Conservation (phyloP, 257 asterid species). For the Solanum chiquidenum region DNA sequence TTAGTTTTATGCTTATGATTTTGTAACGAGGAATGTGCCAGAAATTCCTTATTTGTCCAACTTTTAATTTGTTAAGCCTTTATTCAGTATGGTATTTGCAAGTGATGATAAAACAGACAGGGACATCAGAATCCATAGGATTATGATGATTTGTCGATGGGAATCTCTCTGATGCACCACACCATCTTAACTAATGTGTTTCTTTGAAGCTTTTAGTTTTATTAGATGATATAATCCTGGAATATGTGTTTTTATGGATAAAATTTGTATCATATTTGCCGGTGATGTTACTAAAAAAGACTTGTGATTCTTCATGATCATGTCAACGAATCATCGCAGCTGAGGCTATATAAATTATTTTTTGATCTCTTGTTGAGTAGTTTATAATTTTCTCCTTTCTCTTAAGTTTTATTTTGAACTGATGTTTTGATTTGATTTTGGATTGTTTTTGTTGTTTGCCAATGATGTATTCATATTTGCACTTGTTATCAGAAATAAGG, state of each 20-base stretch:
- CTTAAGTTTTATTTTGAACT: not conserved
- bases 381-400: not conserved
- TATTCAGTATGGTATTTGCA: conserved; percentile 3
- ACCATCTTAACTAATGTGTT: not conserved
- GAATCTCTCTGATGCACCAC: conserved; percentile 69
- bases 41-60: too few relatives aligned
- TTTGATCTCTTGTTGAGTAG: not conserved
- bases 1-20: not conserved
- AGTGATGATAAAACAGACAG: conserved; percentile 68
- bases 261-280: not conserved
- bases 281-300: not conserved
- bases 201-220: not conserved
- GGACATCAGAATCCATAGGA: conserved; percentile 50
- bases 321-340: conserved; percentile 20
- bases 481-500: conserved; percentile 21
- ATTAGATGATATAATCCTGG: not conserved
- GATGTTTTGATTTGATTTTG: not conserved
- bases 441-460: conserved; percentile 34
- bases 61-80: too few relatives aligned
- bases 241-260: not conserved
- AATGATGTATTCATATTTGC: conserved; percentile 27
- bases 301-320: conserved; percentile 5
- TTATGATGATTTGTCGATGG: conserved; percentile 51
- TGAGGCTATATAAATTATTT: conserved; percentile 6
- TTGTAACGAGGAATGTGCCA: not conserved